A percentile compares a stretch with the other conserved stretches of the same genome.
These are phyloP conservation scores for Ogataea kodamae DNA, from an alignment of 805 yeast genomes.

Conservation along the genomic window DNA sequence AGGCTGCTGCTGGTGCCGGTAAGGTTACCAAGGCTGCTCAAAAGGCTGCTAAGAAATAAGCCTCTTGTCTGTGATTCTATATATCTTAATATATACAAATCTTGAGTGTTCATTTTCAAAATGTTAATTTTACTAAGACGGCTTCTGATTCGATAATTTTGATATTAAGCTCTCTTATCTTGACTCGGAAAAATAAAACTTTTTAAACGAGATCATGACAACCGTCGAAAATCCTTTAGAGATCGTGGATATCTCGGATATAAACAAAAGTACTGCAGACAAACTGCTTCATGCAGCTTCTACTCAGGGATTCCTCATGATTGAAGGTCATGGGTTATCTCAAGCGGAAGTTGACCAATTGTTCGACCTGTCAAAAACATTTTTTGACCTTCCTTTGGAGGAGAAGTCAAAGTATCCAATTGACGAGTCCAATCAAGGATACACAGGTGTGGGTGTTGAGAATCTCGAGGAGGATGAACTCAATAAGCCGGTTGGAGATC, in stretches of 20 bases:
- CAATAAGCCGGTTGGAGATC: constrained; percentile 41
- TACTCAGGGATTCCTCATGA: constrained; percentile 48
- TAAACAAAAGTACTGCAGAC: constrained; percentile 42
- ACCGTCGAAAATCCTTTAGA: constrained; percentile 44
- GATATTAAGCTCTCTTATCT: too few relatives aligned
- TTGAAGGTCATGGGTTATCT: constrained; percentile 48
- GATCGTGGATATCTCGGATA: constrained; percentile 53
- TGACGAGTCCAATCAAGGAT: constrained; percentile 47
- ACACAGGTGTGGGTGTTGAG: constrained; percentile 40
- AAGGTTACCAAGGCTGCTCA: constrained; percentile 96
- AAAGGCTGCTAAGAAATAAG: constrained; percentile 75
- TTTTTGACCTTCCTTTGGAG: constrained; percentile 40
- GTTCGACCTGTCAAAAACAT: constrained; percentile 25
- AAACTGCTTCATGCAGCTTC: constrained; percentile 50
- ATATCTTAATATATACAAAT: constrained; percentile 8
- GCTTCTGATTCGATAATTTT: too few relatives aligned
- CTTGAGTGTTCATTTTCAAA: constrained; percentile 9
- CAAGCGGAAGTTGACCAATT: constrained; percentile 39
- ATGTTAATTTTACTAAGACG: too few relatives aligned
- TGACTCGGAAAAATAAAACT: too few relatives aligned
- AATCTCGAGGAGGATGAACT: constrained; percentile 37
- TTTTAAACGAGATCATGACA: too few relatives aligned
- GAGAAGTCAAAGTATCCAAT: constrained; percentile 52
- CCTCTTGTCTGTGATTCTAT: constrained; percentile 3
- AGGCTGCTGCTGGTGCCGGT: constrained; percentile 76